Evolutionary conservation across 371 early-diverging fungal genomes (phyloP), one percentile per base, ranked within the genome.

Genomic region (Mortierella sp.): DNA sequence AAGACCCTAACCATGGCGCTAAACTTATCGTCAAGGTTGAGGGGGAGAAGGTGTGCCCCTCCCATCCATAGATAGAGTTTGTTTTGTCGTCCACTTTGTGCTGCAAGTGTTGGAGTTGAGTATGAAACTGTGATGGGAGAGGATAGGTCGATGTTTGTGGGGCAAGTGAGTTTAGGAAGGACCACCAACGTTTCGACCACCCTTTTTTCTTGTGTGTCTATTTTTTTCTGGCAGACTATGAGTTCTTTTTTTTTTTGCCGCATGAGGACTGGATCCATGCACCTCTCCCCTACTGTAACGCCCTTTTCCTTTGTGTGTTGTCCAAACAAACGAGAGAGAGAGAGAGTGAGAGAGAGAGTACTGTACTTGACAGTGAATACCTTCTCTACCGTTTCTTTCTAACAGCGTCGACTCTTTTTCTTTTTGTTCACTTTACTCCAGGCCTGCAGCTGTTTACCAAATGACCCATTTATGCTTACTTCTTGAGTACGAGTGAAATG

Each of bases 101-200:
- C 14, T 50, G 57, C 26, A 24, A 57, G 28, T 34, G 67, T 19
- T 40, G 21, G 67, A 64, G 40, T 64, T 64, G 67, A 64, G 67
- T 64, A 24, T 37, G 59, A 61, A 11, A 5, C 57, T 16, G 16
- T 61, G 67, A 37, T 37, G 24, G 37, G 37, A 19, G 37, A 64
- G 24, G 64, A n/a, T 16, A 31, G 19, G 31, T 31, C 5, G 31
- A 31, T 11, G 28, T 57, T 40, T 64, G 67, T 64, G 67, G 67
- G 24, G 67, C 67, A 24, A 64, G 67, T 64, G 67, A 64, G 64
- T 64, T 64, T 61, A 64, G 24, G 21, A 21, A 10, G n/a, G n/a
- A 54, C 54, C n/a, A 54, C 16, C 4, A 34, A 64, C 67, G 37
- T 24, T 24, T 64, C 67, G 67, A 37, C 24, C 40, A 21, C n/a